Evolutionary conservation across 805 yeast species (phyloP).

Genomic region (Limtongia smithiae): DNA sequence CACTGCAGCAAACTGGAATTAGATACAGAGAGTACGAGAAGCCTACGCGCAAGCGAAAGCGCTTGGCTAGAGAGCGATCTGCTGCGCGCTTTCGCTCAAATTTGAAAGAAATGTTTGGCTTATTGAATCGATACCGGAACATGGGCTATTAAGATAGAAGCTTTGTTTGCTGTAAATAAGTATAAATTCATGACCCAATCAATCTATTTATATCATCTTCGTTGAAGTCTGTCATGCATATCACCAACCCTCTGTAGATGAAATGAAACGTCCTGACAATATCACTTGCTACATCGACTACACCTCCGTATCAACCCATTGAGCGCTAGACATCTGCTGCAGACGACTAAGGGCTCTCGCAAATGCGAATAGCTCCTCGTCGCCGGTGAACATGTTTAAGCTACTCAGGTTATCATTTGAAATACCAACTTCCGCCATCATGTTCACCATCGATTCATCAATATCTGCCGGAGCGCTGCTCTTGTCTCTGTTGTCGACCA

Average conservation of each 20-base stretch:
- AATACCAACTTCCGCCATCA: conserved; percentile 58
- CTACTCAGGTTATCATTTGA: conserved; percentile 50
- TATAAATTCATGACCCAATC: too few species aligned
- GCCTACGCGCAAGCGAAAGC: conserved; percentile 18
- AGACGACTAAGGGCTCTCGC: conserved; percentile 90
- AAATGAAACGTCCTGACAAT: neutral
- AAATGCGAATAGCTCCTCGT: conserved; percentile 94
- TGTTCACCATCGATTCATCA: conserved; percentile 50
- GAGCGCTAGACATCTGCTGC: conserved; percentile 89
- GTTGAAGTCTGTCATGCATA: too few species aligned
- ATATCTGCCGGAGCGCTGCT: conserved; percentile 50
- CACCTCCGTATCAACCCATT: conserved; percentile 63
- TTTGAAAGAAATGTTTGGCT: conserved; percentile 2
- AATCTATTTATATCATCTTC: too few species aligned
- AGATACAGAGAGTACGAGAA: conserved; percentile 12
- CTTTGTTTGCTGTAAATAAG: too few species aligned
- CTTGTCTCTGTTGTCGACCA: conserved; percentile 68
- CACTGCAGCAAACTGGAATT: neutral
- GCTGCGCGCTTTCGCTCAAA: conserved; percentile 4
- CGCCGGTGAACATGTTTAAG: conserved; percentile 60
- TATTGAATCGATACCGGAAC: conserved; percentile 9
- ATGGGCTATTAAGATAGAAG: conserved; percentile 20
- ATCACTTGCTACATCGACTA: neutral
- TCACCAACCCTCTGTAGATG: conserved; percentile 1
- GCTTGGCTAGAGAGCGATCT: neutral